phyloP scores from a whole-genome alignment of 148 eudicot genomes.

The Fagopyrum esculentum region DNA sequence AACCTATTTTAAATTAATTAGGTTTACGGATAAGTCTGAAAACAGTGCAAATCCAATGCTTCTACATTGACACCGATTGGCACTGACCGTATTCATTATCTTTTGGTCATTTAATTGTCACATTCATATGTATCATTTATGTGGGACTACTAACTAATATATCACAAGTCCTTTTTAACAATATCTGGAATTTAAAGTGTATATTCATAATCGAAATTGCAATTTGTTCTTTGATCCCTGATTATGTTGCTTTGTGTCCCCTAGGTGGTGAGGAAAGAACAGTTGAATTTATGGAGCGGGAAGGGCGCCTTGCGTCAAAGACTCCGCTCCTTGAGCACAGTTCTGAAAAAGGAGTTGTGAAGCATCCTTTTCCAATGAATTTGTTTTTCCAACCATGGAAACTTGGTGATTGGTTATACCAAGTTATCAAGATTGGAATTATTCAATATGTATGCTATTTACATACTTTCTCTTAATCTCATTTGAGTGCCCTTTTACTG shows the following conservation, averaged over 20 bases:
- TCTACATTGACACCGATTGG: neutral
- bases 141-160: neutral
- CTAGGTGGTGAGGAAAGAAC: slow-evolving; percentile 92
- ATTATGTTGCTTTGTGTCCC: slow-evolving; percentile 13
- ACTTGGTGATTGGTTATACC: slow-evolving; percentile 80
- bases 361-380: slow-evolving; percentile 91
- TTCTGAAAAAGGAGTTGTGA: slow-evolving; percentile 63
- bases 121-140: neutral
- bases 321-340: slow-evolving; percentile 69
- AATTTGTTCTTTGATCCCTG: neutral
- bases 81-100: neutral
- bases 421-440: slow-evolving; percentile 90
- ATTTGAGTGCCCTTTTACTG: slow-evolving; percentile 12
- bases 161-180: neutral
- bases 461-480: slow-evolving; percentile 15
- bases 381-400: slow-evolving; percentile 80
- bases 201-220: neutral
- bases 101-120: neutral
- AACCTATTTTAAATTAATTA: neutral
- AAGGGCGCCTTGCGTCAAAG: slow-evolving; percentile 67
- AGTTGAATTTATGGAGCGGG: slow-evolving; percentile 84
- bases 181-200: neutral
- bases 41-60: neutral
- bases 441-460: slow-evolving; percentile 88
- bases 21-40: neutral